Conservation (phyloP, 2,329 filamentous ascomycete species). For the Trichophyton benhamiae region DNA sequence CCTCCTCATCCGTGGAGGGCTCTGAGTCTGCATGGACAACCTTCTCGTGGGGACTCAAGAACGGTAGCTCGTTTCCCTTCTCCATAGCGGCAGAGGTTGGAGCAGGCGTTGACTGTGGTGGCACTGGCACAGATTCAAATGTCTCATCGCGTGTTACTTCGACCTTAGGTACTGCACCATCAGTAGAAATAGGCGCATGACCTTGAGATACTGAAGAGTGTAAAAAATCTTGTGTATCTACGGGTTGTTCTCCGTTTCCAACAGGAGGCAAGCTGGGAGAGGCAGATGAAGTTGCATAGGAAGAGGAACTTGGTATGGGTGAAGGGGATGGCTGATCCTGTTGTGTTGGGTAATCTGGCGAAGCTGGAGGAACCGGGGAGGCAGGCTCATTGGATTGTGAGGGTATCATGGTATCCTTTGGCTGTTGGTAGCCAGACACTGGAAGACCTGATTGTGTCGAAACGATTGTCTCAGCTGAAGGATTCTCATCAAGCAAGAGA, state of each 20-base stretch:
- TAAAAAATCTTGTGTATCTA: neutral
- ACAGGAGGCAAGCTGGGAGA: neutral
- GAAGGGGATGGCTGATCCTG: neutral
- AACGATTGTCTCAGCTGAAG: neutral
- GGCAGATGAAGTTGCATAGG: neutral
- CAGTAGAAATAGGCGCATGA: neutral
- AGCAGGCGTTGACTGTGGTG: neutral
- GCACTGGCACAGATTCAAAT: neutral
- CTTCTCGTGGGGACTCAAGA: neutral
- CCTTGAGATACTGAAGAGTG: neutral
- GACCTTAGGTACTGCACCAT: neutral
- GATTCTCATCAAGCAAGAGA: too few species aligned
- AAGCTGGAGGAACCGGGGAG: neutral
- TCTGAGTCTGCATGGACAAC: neutral
- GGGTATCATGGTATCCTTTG: neutral
- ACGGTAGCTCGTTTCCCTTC: neutral
- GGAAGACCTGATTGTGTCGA: neutral
- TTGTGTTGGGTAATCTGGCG: neutral
- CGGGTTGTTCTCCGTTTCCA: neutral
- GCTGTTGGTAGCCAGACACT: neutral
- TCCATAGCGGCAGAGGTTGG: neutral
- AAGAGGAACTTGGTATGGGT: neutral
- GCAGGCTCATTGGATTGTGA: neutral
- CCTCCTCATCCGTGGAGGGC: neutral
- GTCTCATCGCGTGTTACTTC: neutral